Base-by-base conservation (phyloP, 108 stramenopile species). In the Phaeodactylum tricornutum region DNA sequence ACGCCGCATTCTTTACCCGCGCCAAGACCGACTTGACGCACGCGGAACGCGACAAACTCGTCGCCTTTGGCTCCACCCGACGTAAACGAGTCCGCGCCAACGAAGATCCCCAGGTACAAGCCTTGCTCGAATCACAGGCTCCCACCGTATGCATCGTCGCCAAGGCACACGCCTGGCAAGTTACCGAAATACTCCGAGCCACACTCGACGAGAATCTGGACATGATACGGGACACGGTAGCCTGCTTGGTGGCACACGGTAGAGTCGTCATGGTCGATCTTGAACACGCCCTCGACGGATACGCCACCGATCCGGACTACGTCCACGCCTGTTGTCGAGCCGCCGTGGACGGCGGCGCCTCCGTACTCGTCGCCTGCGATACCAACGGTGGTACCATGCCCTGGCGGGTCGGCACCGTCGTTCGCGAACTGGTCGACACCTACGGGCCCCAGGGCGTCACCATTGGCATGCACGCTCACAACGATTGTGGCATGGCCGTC, bases 281-380 rank as follows among this genome's bases (percentile, higher is more conserved):
- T 41, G 94, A 95, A 55, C 94, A 95, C 64, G 93, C 78, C 53
- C 90, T 88, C 52, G 94, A 95, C 65, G 94, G 94, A 6, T 86
- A 76, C 69, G 69, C 75, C 47, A 60, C 60, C 25, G 76, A 90
- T 72, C 42, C 61, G 4, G 81, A 80, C 38, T 95, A 88, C 49
- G 57, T 76, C 0, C 45, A 75, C 49, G 37, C 71, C 44, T 93
- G 83, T 47, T 87, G 80, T 59, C 46, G 73, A 36, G 78, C 85
- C 14, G 91, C 91, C 0, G 78, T 70, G 8, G 77, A 87, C 24
- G 87, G 87, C 6, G 92, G 88, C 0, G 94, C 88, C 16, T 57
- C 65, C 11, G 79, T 81, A 32, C 55, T 95, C 31, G 94, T 95
- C 5, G 68, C 93, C 59, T 95, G 94, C 66, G 94, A 95, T 71